Percentiles rank a stretch among this genome's conserved stretches.
Evolutionary conservation across 192 early-diverging fungal species (phyloP).

Genomic region (Podila epigama): DNA sequence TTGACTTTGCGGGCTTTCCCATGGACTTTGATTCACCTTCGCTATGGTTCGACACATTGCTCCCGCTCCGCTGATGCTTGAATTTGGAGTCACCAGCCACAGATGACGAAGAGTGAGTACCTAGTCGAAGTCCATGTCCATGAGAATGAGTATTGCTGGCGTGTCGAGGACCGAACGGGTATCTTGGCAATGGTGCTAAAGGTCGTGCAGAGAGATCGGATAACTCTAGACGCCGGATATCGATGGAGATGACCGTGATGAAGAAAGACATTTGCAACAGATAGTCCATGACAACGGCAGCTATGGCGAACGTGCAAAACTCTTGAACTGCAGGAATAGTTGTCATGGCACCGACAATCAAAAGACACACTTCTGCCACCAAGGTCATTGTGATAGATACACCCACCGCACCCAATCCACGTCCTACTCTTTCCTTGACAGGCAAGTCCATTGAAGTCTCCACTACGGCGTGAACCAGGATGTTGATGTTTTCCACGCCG

Average conservation of each 20-base stretch:
- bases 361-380: slow-evolving; percentile 59
- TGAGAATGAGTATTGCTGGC: neutral
- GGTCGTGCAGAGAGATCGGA: slow-evolving; percentile 30
- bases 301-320: slow-evolving; percentile 74
- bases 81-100: neutral
- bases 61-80: slow-evolving; percentile 11
- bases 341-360: slow-evolving; percentile 65
- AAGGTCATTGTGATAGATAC: slow-evolving; percentile 68
- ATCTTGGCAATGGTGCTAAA: slow-evolving; percentile 11
- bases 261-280: slow-evolving; percentile 85
- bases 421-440: slow-evolving; percentile 75
- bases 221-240: slow-evolving; percentile 77
- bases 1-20: slow-evolving; percentile 1
- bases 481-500: slow-evolving; percentile 81
- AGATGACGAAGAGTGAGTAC: neutral
- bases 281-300: slow-evolving; percentile 78
- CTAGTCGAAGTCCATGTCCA: neutral
- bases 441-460: slow-evolving; percentile 72
- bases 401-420: slow-evolving; percentile 72
- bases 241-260: slow-evolving; percentile 79
- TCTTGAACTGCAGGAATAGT: slow-evolving; percentile 71
- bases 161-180: slow-evolving; percentile 30
- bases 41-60: slow-evolving; percentile 10
- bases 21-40: slow-evolving; percentile 10
- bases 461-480: slow-evolving; percentile 76